Base-by-base conservation (phyloP, 495 filamentous ascomycete species). In the Niebla homalea region DNA sequence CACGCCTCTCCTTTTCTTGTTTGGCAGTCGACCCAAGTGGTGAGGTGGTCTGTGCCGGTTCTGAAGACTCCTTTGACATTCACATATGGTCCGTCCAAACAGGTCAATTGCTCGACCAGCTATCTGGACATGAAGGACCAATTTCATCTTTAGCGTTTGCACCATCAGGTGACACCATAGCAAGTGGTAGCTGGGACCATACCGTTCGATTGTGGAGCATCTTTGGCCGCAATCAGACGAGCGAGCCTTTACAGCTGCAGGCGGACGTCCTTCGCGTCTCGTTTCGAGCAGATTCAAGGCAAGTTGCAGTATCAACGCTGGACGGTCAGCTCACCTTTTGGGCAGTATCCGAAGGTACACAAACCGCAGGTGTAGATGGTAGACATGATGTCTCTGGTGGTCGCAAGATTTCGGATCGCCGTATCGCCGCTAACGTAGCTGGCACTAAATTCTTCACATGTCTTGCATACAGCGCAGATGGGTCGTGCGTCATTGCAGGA, bases 81-180 rank as follows among this genome's bases (percentile, higher is more conserved):
- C 88, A 97, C 60, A 81, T 96, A 38, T 98, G 92, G 92, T 94
- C 87, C 35, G 92, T 98, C 16, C 93, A 98, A 63, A 98, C 92
- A 4, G 92, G 92, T 10, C 92, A 98, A 63, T 72, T 97, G 41
- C 78, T 98, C 4, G 92, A 98, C 59, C 82, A 83, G 51, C 74
- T 98, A 14, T 74, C 89, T 8, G 92, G 93, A 8, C 92, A 98
- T 57, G 92, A 97, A 65, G 92, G 90, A 0, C 92, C 93, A 11
- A 80, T 98, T 15, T 85, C 86, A 5, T 81, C 84, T 2, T 69
- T 98, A 20, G 79, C 86, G 4, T 98, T 98, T 60, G 81, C 89
- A 15, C 85, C 89, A 0, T 82, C 92, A 61, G 89, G 90, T 23
- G 77, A 79, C 42, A 76, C 79, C 43, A 67, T 98, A 41, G 82